These are phyloP conservation scores for Protea cynaroides DNA, from an alignment of 164 flowering plant species.

Conservation along the genomic window DNA sequence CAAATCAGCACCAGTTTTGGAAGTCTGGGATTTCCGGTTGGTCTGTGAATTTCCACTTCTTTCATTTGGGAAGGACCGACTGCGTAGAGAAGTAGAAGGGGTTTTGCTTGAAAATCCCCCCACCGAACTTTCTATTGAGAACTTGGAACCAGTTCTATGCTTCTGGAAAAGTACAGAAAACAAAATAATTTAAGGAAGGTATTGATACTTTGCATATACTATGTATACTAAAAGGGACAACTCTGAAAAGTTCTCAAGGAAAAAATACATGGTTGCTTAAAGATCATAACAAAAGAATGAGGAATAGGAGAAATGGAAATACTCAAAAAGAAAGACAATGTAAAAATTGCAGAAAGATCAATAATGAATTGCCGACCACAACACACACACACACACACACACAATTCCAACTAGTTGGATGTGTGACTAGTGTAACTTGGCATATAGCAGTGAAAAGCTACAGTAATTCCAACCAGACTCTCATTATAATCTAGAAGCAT, in stretches of 20 bases:
- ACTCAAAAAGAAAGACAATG: too few species aligned
- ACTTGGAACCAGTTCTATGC: conserved; percentile 65
- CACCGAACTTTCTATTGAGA: conserved; percentile 49
- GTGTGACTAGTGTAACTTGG: background rate
- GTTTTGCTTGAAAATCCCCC: conserved; percentile 49
- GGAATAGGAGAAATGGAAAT: too few species aligned
- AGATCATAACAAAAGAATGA: too few species aligned
- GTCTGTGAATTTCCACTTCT: conserved; percentile 20
- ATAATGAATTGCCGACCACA: too few species aligned
- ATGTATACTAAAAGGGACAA: too few species aligned
- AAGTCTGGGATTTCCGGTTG: conserved; percentile 17
- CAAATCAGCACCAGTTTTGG: conserved; percentile 20
- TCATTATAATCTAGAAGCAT: background rate
- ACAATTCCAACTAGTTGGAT: too few species aligned
- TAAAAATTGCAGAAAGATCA: too few species aligned
- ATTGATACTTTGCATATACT: background rate
- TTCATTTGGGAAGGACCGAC: conserved; percentile 19
- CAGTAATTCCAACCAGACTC: background rate
- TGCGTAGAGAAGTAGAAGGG: conserved; percentile 17
- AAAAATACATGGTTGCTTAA: too few species aligned
- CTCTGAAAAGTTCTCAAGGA: too few species aligned
- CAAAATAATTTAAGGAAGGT: conserved; percentile 3
- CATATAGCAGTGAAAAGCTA: background rate
- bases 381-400: too few species aligned
- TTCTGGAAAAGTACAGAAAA: conserved; percentile 38